Base-by-base conservation (phyloP, 441 rosid species). In the Mallotus repandus region DNA sequence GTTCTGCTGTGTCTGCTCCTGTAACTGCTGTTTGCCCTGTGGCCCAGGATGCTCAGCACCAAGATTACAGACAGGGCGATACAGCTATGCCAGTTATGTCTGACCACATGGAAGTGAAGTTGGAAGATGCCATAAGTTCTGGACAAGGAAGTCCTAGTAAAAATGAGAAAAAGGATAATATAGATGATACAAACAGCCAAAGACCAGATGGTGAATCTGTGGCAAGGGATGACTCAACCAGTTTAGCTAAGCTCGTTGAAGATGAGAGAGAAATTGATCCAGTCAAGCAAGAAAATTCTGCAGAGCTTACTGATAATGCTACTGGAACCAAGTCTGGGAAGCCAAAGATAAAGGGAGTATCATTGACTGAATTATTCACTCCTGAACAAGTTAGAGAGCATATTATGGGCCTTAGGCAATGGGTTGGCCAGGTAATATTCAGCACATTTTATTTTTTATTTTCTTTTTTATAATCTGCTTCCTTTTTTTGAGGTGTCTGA, bases 351-450 rank as follows among this genome's bases (percentile, higher is more conserved):
- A 94, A 94, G 79, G 99, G 98, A 70, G 99, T 97, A 25, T 97
- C 99, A 63, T 72, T 94, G 86, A 97, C 92, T 59, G 99, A 97
- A 83, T 82, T 97, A 76, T 97, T 97, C 84, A 94, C 99, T 61
- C 99, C 99, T 19, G 99, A 97, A 80, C 98, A 97, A 90, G 93
- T 97, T 61, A 90, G 87, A 68, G 94, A 85, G 84, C 99, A 97
- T 81, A 97, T 97, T 71, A 75, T 18, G 14, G 99, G 99, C 69
- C 97, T 97, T 71, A 89, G 99, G 78, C 99, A 81, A 84, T 97
- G 99, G 99, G 99, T 97, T 83, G 99, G 99, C 79, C 99, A 97
- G 97, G 99, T 94, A 84, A 62, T 58, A 50, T 32, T 38, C 46
- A 32, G 18, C 35, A 8, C n/a, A 14, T 10, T 38, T 57, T 19